These are phyloP conservation scores for Xanthoconium purpureum DNA, from an alignment of 768 basidiomycete species.

Conservation along the genomic window DNA sequence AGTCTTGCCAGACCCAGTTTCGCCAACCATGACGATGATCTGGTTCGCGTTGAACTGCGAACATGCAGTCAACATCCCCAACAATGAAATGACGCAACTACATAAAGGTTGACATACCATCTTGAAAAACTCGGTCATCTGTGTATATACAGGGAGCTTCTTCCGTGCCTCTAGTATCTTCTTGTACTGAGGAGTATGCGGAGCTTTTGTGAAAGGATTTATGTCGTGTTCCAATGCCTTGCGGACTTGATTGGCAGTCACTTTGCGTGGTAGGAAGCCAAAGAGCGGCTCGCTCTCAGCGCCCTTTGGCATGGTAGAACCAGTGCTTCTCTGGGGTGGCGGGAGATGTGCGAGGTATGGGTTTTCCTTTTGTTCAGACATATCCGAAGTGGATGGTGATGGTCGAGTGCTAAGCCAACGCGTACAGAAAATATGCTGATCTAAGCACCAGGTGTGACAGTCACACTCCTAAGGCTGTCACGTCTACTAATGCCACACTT, in stretches of 20 bases:
- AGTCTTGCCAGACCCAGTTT: conserved; percentile 95
- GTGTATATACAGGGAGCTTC: conserved; percentile 85
- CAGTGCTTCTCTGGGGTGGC: conserved; percentile 30
- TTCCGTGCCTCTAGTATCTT: conserved; percentile 83
- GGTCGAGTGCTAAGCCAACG: not conserved
- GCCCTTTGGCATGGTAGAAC: conserved; percentile 5
- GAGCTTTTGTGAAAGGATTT: conserved; percentile 86
- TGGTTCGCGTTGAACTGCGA: conserved; percentile 47
- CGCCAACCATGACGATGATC: conserved; percentile 88
- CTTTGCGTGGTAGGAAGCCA: conserved; percentile 71
- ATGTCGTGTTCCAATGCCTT: conserved; percentile 69
- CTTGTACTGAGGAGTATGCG: conserved; percentile 74
- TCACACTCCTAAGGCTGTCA: not conserved
- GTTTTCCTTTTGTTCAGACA: conserved; percentile 37
- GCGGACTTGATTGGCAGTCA: conserved; percentile 61
- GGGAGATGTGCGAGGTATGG: conserved; percentile 51
- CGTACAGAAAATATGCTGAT: conserved; percentile 14
- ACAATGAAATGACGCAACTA: not conserved
- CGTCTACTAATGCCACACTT: not conserved
- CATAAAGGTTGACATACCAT: conserved; percentile 57
- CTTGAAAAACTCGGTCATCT: conserved; percentile 90
- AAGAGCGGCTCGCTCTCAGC: conserved; percentile 57
- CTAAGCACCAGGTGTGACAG: conserved; percentile 5
- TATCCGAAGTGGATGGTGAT: conserved; percentile 1
- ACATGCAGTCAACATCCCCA: not conserved